phyloP scores from a whole-genome alignment of 768 basidiomycete species.

The Hygrocybe coccinea region DNA sequence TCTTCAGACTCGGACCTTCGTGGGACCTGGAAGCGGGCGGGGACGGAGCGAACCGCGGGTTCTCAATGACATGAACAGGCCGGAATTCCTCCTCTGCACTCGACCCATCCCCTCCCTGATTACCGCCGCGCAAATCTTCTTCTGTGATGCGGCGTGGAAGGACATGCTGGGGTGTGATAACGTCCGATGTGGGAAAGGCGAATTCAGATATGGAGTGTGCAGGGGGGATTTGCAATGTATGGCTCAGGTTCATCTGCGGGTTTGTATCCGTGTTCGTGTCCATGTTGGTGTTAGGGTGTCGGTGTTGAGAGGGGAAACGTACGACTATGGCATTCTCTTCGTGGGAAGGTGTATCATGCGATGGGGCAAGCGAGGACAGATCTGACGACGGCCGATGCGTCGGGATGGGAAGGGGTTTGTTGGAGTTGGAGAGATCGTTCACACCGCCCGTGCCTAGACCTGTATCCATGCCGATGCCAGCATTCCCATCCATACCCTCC shows the following conservation, averaged over 20 bases:
- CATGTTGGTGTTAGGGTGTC: slow-evolving; percentile 10
- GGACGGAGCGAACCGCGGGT: slow-evolving; percentile 41
- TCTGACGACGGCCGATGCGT: slow-evolving; percentile 40
- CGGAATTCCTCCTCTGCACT: slow-evolving; percentile 33
- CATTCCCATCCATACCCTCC: slow-evolving; percentile 32
- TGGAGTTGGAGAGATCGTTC: slow-evolving; percentile 1
- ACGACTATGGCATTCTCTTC: slow-evolving; percentile 16
- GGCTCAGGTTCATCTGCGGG: background rate
- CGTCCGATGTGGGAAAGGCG: slow-evolving; percentile 21
- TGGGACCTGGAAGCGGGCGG: background rate
- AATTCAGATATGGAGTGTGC: slow-evolving; percentile 47
- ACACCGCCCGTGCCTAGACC: too few relatives aligned
- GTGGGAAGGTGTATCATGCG: slow-evolving; percentile 70
- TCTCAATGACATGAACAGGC: slow-evolving; percentile 49
- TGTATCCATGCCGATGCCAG: slow-evolving; percentile 3
- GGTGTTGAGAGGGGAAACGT: slow-evolving; percentile 7
- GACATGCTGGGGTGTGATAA: slow-evolving; percentile 15
- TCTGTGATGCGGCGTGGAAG: slow-evolving; percentile 33
- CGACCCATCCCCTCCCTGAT: slow-evolving; percentile 24
- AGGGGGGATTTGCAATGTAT: slow-evolving; percentile 39
- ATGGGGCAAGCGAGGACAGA: slow-evolving; percentile 65
- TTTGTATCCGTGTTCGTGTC: background rate
- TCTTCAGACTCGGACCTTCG: background rate
- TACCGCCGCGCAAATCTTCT: slow-evolving; percentile 19
- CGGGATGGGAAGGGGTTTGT: slow-evolving; percentile 22